Conservation (phyloP, 2,329 filamentous ascomycete species). For the Knoxdaviesia capensis region DNA sequence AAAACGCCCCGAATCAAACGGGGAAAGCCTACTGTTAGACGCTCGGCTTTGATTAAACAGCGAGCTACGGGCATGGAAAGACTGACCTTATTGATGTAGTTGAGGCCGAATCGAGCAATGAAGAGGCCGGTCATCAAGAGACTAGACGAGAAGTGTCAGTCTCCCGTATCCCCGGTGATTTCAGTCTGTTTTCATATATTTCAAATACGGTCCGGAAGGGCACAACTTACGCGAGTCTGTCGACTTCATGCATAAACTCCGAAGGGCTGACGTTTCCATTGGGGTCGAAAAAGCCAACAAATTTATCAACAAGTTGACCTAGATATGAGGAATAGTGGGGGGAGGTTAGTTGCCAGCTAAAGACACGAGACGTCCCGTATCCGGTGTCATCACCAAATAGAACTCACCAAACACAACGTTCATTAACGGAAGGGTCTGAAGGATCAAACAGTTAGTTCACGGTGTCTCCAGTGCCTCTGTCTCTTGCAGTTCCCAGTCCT, state of each 20-base stretch:
- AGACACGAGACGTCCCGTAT: conserved; percentile 1
- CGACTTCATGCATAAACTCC: conserved; percentile 15
- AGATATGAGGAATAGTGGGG: conserved; percentile 4
- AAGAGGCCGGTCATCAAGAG: conserved; percentile 55
- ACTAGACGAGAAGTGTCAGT: conserved; percentile 12
- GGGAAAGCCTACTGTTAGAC: conserved; percentile 9
- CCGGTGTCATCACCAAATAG: neutral
- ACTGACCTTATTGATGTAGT: conserved; percentile 36
- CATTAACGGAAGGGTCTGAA: conserved; percentile 32
- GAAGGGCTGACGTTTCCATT: conserved; percentile 12
- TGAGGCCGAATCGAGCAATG: conserved; percentile 40
- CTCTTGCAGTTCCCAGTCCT: too few species aligned
- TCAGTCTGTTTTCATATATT: neutral
- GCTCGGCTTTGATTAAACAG: neutral
- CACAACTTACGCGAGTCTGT: conserved; percentile 3
- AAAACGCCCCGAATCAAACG: neutral
- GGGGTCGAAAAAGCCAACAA: conserved; percentile 20
- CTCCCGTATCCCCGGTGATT: too few species aligned
- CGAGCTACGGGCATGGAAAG: neutral
- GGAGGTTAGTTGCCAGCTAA: neutral
- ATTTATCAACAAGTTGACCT: conserved; percentile 25
- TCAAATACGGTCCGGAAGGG: neutral
- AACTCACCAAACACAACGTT: conserved; percentile 34
- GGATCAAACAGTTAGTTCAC: too few species aligned
- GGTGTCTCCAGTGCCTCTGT: too few species aligned